These are phyloP conservation scores for Mycena rebaudengoi DNA, from an alignment of 768 basidiomycete species.

Conservation along the genomic window DNA sequence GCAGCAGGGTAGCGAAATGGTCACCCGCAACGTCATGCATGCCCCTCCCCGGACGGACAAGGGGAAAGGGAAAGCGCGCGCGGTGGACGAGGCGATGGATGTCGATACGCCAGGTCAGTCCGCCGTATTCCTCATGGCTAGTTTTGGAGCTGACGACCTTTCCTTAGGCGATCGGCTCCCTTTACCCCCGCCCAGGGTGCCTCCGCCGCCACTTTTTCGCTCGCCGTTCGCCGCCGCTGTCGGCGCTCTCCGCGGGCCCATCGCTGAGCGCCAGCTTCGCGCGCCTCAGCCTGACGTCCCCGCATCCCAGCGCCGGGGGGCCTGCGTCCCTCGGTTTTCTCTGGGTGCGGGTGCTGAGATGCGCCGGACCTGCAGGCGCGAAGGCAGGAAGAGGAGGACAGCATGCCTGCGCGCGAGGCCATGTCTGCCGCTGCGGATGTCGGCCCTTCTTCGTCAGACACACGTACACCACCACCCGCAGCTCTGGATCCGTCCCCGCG, in stretches of 20 bases:
- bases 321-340: not conserved
- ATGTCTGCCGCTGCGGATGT: not conserved
- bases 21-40: too few relatives aligned
- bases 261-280: slow-evolving; percentile 22
- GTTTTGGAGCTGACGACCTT: not conserved
- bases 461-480: not conserved
- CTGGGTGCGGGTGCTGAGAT: not conserved
- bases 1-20: too few relatives aligned
- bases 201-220: not conserved
- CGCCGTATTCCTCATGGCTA: not conserved
- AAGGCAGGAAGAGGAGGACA: not conserved
- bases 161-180: not conserved
- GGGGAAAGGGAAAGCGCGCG: slow-evolving; percentile 30
- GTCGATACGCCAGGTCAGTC: slow-evolving; percentile 16
- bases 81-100: slow-evolving; percentile 15
- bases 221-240: not conserved
- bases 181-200: not conserved
- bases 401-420: not conserved
- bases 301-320: not conserved
- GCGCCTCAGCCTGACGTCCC: slow-evolving; percentile 13
- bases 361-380: not conserved
- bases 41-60: not conserved
- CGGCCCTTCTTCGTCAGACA: not conserved
- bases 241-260: not conserved
- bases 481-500: not conserved